Percentiles rank a stretch among this genome's conserved stretches.
Evolutionary conservation across 2,329 filamentous ascomycete genomes (phyloP).

Genomic region (Penicillium paneum): DNA sequence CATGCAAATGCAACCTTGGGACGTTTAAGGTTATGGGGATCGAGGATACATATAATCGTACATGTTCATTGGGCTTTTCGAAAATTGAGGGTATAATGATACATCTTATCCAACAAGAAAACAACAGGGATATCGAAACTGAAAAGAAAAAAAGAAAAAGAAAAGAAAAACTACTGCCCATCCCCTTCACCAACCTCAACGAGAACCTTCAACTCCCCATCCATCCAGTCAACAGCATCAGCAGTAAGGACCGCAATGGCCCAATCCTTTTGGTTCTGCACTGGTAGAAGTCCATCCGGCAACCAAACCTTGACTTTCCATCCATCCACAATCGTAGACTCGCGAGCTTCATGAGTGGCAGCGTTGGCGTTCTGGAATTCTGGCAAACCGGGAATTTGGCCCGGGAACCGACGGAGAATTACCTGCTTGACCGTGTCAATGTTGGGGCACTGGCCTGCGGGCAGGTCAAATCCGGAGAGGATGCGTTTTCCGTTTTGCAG

Average conservation of each 20-base stretch:
- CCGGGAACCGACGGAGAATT: conserved; percentile 31
- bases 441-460: conserved; percentile 35
- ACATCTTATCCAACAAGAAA: not conserved
- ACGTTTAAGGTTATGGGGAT: not conserved
- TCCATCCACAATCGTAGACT: conserved; percentile 16
- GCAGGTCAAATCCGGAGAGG: conserved; percentile 38
- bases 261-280: conserved; percentile 45
- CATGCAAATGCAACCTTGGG: not conserved
- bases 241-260: conserved; percentile 43
- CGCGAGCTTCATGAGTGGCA: conserved; percentile 16
- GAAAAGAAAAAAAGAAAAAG: not conserved
- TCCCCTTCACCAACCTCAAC: conserved; percentile 32
- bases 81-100: not conserved
- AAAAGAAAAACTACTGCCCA: conserved; percentile 7
- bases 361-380: conserved; percentile 10
- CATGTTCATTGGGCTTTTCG: too few relatives aligned
- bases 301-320: conserved; percentile 44
- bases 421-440: conserved; percentile 32
- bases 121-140: not conserved
- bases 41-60: not conserved
- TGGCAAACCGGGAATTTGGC: conserved; percentile 29
- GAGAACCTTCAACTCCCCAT: conserved; percentile 43
- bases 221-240: conserved; percentile 48
- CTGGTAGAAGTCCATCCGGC: conserved; percentile 39
- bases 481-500: conserved; percentile 40